Percentiles rank a stretch among this genome's conserved stretches.
phyloP scores from a whole-genome alignment of 78 protist species.

The Planoprotostelium fungivorum region DNA sequence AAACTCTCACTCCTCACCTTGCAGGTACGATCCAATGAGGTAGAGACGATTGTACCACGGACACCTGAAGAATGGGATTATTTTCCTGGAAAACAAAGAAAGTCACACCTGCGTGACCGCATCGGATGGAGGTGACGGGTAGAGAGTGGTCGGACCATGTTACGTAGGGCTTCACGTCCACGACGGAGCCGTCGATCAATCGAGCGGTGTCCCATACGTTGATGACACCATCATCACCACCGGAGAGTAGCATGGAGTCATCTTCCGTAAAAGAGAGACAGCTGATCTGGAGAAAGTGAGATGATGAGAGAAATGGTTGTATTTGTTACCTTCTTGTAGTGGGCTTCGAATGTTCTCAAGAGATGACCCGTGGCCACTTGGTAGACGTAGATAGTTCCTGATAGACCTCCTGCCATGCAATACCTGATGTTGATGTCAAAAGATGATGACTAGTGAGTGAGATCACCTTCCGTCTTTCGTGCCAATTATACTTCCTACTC shows the following conservation, averaged over 20 bases:
- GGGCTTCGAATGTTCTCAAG: constrained; percentile 38
- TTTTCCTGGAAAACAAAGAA: neutral
- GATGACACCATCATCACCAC: constrained; percentile 60
- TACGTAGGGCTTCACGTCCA: constrained; percentile 1
- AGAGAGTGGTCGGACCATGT: constrained; percentile 55
- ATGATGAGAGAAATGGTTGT: neutral
- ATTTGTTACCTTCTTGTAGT: constrained; percentile 34
- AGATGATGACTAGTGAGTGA: neutral
- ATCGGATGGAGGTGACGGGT: constrained; percentile 28
- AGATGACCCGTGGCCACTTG: constrained; percentile 43
- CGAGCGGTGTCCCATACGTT: constrained; percentile 37
- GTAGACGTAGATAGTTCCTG: constrained; percentile 41
- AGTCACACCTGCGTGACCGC: constrained; percentile 35
- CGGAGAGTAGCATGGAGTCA: constrained; percentile 27
- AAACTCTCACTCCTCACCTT: constrained; percentile 4
- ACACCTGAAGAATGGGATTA: neutral
- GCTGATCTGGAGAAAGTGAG: neutral
- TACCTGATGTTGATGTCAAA: neutral
- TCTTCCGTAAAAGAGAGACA: constrained; percentile 36
- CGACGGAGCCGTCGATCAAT: constrained; percentile 14
- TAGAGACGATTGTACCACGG: constrained; percentile 11
- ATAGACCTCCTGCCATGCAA: constrained; percentile 18
- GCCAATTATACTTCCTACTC: constrained; percentile 25
- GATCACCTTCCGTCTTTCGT: constrained; percentile 17
- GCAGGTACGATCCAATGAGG: constrained; percentile 37